These are phyloP conservation scores for Aurinia saxatilis DNA, from an alignment of 345 rosid species.

Conservation along the genomic window DNA sequence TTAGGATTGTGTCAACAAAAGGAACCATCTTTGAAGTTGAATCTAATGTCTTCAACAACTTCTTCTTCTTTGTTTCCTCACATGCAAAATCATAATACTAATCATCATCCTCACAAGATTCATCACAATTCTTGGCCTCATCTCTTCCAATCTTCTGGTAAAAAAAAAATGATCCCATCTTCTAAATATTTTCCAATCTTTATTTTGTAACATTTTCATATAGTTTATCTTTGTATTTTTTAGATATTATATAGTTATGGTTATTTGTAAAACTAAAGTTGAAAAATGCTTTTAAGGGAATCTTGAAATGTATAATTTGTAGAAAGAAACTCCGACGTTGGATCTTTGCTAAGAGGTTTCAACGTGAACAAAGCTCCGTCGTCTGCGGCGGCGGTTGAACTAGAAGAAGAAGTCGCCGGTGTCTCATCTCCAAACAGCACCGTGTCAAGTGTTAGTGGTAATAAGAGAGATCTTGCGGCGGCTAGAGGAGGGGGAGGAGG, in stretches of 20 bases:
- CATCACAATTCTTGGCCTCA: constrained; percentile 36
- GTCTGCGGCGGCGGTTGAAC: constrained; percentile 5
- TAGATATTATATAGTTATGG: not conserved
- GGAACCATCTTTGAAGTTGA: constrained; percentile 38
- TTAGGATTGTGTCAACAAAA: constrained; percentile 15
- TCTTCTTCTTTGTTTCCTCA: constrained; percentile 26
- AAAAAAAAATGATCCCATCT: too few species aligned
- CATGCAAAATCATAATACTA: constrained; percentile 23
- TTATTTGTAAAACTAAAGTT: not conserved
- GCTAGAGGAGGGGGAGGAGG: constrained; percentile 12
- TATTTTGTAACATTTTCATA: not conserved
- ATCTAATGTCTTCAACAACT: constrained; percentile 33
- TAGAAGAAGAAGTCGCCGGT: constrained; percentile 45
- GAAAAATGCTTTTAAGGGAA: not conserved
- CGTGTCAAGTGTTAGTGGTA: constrained; percentile 71
- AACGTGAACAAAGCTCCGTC: constrained; percentile 49
- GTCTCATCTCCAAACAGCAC: constrained; percentile 85
- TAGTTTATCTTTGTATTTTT: not conserved
- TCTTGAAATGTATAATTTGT: not conserved
- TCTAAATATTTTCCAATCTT: too few species aligned
- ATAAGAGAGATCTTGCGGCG: constrained; percentile 49
- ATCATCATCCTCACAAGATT: too few species aligned
- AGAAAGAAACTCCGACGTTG: constrained; percentile 39
- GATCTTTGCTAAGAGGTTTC: constrained; percentile 43
- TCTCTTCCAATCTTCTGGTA: constrained; percentile 50